phyloP scores from a whole-genome alignment of 129 eudicot species.

The Artemisia annua region DNA sequence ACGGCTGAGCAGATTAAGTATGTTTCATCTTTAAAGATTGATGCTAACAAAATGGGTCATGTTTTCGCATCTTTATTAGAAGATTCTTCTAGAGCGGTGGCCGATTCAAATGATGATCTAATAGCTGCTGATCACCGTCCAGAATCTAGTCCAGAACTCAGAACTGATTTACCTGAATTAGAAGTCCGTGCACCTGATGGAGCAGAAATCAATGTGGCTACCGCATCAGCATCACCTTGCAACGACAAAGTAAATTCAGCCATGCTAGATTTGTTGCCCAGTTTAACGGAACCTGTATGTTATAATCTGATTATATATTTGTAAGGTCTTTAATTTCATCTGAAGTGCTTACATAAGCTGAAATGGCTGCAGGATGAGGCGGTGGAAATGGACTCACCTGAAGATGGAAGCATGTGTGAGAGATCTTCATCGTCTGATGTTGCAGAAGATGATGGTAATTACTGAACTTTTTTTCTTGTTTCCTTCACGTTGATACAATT shows the following conservation, averaged over 20 bases:
- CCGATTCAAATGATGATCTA: conserved; percentile 25
- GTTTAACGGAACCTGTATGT: conserved; percentile 27
- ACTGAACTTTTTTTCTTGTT: conserved; percentile 1
- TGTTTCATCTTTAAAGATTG: conserved; percentile 28
- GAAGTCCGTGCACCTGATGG: conserved; percentile 23
- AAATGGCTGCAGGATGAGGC: conserved; percentile 25
- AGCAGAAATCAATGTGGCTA: conserved; percentile 20
- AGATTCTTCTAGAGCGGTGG: conserved; percentile 15
- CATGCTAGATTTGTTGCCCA: conserved; percentile 26
- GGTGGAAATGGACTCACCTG: conserved; percentile 41
- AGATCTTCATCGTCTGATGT: conserved; percentile 40
- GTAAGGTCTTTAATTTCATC: no score
- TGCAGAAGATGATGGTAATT: conserved; percentile 43
- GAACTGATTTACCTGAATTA: conserved; percentile 24
- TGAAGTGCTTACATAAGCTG: no score
- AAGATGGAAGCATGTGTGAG: conserved; percentile 46
- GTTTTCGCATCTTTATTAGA: conserved; percentile 28
- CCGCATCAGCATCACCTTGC: conserved; percentile 31
- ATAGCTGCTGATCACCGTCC: conserved; percentile 19
- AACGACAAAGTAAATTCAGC: conserved; percentile 24
- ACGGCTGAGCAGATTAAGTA: conserved; percentile 28
- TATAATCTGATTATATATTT: not conserved
- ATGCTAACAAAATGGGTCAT: conserved; percentile 29
- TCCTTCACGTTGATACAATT: not conserved
- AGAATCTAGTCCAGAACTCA: conserved; percentile 22